phyloP scores from a whole-genome alignment of 177 flowering plant species.

The Vitis hybrid region DNA sequence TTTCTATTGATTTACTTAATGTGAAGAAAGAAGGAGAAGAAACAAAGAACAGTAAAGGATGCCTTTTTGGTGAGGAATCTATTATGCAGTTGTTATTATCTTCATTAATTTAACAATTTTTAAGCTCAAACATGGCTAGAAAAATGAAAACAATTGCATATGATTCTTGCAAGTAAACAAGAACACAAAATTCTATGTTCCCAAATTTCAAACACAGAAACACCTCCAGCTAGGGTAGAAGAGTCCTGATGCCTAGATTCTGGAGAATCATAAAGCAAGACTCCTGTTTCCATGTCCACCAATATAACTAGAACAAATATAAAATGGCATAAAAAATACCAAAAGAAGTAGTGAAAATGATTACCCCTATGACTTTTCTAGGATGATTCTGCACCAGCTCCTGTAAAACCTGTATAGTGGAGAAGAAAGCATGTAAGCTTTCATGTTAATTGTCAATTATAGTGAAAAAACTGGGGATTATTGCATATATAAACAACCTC shows the following conservation, averaged over 20 bases:
- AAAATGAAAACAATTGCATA: no score
- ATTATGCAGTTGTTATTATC: no score
- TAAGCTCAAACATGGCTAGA: no score
- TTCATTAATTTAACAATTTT: no score
- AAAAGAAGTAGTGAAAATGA: constrained; percentile 1
- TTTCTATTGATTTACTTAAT: no score
- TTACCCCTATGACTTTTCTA: constrained; percentile 59
- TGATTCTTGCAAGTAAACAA: no score
- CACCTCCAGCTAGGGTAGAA: background rate
- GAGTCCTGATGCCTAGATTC: background rate
- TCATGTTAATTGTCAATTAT: background rate
- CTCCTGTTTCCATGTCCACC: background rate
- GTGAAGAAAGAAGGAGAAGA: no score
- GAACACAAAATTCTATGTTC: background rate
- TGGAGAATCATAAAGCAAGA: background rate
- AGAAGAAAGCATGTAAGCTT: constrained; percentile 14
- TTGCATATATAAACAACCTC: constrained; percentile 45
- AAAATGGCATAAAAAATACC: background rate
- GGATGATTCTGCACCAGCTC: constrained; percentile 61
- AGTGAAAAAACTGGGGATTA: background rate
- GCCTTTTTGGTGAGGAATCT: no score
- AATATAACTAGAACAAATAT: background rate
- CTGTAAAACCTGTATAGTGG: constrained; percentile 47
- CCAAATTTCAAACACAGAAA: no score
- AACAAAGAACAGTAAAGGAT: no score